A percentile compares a stretch with the other conserved stretches of the same genome.
phyloP scores from a whole-genome alignment of 2,329 filamentous ascomycete genomes.

The Xylaria polymorpha region DNA sequence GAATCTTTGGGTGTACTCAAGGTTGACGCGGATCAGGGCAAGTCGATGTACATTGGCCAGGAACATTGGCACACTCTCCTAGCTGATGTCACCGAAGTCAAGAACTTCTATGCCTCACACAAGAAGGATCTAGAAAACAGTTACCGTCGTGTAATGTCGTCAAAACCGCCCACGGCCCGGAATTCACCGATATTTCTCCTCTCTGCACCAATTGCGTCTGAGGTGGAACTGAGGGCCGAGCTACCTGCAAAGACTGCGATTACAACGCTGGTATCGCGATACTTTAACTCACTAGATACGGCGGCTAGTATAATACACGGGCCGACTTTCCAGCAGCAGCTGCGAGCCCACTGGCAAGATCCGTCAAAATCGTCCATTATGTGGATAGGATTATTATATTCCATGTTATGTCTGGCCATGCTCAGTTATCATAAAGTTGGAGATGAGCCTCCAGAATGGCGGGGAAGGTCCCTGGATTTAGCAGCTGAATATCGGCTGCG shows the following conservation, averaged over 20 bases:
- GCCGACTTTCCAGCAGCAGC: constrained; percentile 83
- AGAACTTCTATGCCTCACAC: constrained; percentile 86
- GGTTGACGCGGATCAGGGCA: constrained; percentile 79
- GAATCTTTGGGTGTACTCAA: constrained; percentile 85
- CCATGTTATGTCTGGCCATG: constrained; percentile 80
- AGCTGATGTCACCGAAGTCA: constrained; percentile 89
- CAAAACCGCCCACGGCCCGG: constrained; percentile 68
- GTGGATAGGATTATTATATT: constrained; percentile 82
- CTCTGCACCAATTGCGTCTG: constrained; percentile 76
- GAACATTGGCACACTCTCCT: constrained; percentile 86
- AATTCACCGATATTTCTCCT: constrained; percentile 83
- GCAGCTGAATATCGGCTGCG: constrained; percentile 74
- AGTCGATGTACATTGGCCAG: constrained; percentile 83
- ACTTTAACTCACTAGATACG: constrained; percentile 84
- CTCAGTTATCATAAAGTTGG: constrained; percentile 83
- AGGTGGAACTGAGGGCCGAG: constrained; percentile 80
- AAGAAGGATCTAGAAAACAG: constrained; percentile 91
- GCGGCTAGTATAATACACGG: constrained; percentile 81
- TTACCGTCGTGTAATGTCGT: constrained; percentile 77
- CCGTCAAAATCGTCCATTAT: constrained; percentile 78
- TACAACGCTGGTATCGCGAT: constrained; percentile 86
- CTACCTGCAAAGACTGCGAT: constrained; percentile 85
- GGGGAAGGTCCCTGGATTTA: constrained; percentile 70
- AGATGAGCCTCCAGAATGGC: constrained; percentile 83
- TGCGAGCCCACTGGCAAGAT: constrained; percentile 74